Evolutionary conservation across 805 yeast species (phyloP).

Genomic region (Candida endomychidarum): DNA sequence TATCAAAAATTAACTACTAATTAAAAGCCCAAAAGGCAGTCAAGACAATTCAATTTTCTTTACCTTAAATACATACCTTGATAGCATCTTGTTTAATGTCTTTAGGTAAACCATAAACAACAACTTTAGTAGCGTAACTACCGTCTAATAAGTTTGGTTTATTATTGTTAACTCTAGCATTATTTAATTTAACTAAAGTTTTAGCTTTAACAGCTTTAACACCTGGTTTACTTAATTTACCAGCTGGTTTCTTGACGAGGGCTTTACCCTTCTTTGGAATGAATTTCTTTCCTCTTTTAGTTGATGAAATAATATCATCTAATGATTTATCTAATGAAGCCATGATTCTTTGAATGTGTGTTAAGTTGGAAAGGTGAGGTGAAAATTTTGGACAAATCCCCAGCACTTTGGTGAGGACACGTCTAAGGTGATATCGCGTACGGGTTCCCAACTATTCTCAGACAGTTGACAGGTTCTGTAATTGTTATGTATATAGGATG

Average conservation of each 20-base stretch:
- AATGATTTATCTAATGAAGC: slow-evolving; percentile 88
- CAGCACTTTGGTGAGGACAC: not conserved
- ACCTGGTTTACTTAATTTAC: slow-evolving; percentile 29
- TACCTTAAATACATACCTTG: slow-evolving; percentile 61
- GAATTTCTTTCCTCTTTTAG: slow-evolving; percentile 14
- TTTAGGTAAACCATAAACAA: slow-evolving; percentile 81
- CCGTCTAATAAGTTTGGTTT: slow-evolving; percentile 33
- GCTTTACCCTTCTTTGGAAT: slow-evolving; percentile 19
- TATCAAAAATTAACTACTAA: not conserved
- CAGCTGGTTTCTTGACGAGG: slow-evolving; percentile 28
- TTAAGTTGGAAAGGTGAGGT: not conserved
- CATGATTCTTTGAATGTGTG: slow-evolving; percentile 6
- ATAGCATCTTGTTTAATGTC: slow-evolving; percentile 83
- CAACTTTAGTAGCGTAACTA: slow-evolving; percentile 72
- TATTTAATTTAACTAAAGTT: slow-evolving; percentile 15
- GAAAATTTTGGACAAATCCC: not conserved
- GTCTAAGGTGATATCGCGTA: no score
- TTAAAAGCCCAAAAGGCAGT: not conserved
- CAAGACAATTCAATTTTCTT: not conserved
- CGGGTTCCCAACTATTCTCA: not conserved
- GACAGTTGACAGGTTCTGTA: no score
- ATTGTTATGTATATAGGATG: no score
- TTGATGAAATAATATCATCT: slow-evolving; percentile 85
- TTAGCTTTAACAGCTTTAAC: slow-evolving; percentile 19
- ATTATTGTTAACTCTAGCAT: slow-evolving; percentile 7